phyloP scores from a whole-genome alignment of 2,329 filamentous ascomycete species.

The Rhynchosporium graminicola region DNA sequence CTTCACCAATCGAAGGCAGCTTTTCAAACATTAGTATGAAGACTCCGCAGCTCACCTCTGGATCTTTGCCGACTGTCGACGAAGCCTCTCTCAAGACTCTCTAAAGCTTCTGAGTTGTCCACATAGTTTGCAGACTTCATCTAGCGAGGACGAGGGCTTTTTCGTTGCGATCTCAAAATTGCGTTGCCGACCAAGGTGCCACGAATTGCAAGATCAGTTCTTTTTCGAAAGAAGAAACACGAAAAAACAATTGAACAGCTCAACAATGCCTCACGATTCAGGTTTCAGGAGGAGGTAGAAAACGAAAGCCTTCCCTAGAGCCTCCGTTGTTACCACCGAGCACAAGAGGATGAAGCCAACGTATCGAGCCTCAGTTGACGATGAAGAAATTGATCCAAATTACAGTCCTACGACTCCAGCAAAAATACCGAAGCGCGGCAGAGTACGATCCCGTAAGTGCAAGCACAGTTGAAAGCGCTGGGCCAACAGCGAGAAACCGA shows the following conservation, averaged over 20 bases:
- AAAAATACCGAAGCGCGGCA: background rate
- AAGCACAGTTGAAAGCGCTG: background rate
- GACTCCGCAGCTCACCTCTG: no score
- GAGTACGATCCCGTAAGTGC: background rate
- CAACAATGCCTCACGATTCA: background rate
- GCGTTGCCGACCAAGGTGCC: no score
- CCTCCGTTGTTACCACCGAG: no score
- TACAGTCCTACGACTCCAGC: no score
- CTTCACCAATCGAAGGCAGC: no score
- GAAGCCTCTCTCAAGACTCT: background rate
- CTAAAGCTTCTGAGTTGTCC: no score
- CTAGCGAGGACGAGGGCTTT: no score
- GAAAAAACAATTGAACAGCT: background rate
- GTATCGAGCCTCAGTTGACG: background rate
- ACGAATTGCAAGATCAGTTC: no score
- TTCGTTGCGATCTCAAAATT: no score
- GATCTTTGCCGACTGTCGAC: background rate
- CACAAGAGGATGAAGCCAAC: background rate
- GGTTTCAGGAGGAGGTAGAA: background rate
- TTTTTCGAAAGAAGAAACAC: no score
- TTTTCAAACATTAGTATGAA: no score
- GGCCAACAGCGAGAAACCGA: background rate
- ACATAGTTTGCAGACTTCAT: no score
- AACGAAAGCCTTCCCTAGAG: background rate
- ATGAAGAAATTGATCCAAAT: background rate